Percentiles rank a stretch among this genome's conserved stretches.
phyloP scores from a whole-genome alignment of 768 basidiomycete species.

The Boletus rex-veris region DNA sequence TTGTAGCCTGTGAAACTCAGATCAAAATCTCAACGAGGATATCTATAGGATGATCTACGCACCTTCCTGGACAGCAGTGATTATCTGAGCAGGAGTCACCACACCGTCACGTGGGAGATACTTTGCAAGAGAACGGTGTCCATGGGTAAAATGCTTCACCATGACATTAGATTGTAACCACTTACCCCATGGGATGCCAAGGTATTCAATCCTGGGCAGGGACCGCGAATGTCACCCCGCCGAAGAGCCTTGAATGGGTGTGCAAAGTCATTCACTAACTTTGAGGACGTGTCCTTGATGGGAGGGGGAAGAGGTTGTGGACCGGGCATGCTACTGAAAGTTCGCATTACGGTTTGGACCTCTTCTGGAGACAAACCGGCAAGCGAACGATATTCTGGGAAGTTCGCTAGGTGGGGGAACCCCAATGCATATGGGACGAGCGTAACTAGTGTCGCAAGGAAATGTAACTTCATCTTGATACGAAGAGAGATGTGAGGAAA shows the following conservation, averaged over 20 bases:
- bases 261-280: background rate
- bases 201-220: constrained; percentile 22
- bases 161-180: background rate
- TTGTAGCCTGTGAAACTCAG: constrained; percentile 13
- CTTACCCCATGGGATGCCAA: constrained; percentile 23
- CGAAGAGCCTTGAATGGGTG: constrained; percentile 7
- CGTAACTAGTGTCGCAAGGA: background rate
- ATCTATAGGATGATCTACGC: background rate
- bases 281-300: constrained; percentile 19
- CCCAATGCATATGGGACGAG: background rate
- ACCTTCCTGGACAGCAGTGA: constrained; percentile 21
- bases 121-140: background rate
- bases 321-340: constrained; percentile 14
- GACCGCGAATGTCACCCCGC: constrained; percentile 18
- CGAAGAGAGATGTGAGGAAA: too few species aligned
- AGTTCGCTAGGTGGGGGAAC: constrained; percentile 8
- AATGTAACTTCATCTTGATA: background rate
- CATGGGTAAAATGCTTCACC: background rate
- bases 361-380: constrained; percentile 15
- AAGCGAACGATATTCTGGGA: constrained; percentile 16
- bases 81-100: constrained; percentile 17
- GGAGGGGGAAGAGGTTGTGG: constrained; percentile 11
- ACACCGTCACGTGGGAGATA: constrained; percentile 17
- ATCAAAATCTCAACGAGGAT: background rate
- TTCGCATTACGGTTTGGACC: constrained; percentile 4